A percentile compares a stretch with the other conserved stretches of the same genome.
phyloP scores from a whole-genome alignment of 2,329 filamentous ascomycete species.

The Pyrenochaeta sp. region DNA sequence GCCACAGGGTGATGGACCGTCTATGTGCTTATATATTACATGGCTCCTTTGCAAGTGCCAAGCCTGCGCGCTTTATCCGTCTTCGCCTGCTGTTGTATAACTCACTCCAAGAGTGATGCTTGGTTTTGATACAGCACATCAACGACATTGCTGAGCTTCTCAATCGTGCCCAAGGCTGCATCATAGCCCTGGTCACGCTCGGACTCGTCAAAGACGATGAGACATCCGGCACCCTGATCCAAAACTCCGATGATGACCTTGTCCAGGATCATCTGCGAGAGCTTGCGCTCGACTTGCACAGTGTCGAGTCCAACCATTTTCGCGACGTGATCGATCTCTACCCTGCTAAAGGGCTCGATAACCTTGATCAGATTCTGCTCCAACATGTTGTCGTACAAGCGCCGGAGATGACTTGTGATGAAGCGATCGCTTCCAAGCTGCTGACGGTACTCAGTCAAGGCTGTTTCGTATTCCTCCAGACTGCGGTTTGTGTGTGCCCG shows the following conservation, averaged over 20 bases:
- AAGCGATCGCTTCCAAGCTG: conserved; percentile 95
- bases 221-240: conserved; percentile 95
- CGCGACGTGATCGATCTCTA: conserved; percentile 96
- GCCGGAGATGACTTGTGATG: conserved; percentile 94
- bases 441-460: conserved; percentile 87
- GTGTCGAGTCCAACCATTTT: conserved; percentile 98
- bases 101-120: conserved; percentile 89
- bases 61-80: background rate
- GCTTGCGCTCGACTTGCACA: conserved; percentile 95
- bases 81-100: background rate
- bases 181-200: conserved; percentile 94
- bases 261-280: conserved; percentile 99
- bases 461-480: conserved; percentile 95
- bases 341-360: conserved; percentile 96
- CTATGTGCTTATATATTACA: conserved; percentile 48
- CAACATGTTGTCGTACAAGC: conserved; percentile 97
- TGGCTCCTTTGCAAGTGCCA: conserved; percentile 15
- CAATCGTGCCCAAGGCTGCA: conserved; percentile 90
- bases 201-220: conserved; percentile 97
- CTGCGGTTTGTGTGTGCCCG: conserved; percentile 95
- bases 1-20: conserved; percentile 24
- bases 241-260: conserved; percentile 98
- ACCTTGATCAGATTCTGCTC: conserved; percentile 99
- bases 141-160: conserved; percentile 96
- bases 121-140: conserved; percentile 98